Evolutionary conservation across 495 filamentous ascomycete species (phyloP).

Genomic region (Apodospora peruviana): DNA sequence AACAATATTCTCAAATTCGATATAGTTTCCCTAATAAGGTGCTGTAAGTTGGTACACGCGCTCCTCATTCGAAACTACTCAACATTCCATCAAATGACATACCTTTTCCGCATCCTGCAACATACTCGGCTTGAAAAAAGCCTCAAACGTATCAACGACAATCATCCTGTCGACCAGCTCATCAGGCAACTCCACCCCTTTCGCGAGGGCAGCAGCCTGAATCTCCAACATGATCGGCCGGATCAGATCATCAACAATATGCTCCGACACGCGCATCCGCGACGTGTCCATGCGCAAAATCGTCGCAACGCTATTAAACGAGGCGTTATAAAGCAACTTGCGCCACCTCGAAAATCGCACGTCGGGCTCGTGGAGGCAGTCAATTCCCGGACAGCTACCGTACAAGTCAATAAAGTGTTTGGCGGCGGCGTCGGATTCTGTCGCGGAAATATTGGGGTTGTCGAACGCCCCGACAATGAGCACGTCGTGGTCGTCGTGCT

Average conservation of each 20-base stretch:
- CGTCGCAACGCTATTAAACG: slow-evolving; percentile 40
- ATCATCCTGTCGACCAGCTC: slow-evolving; percentile 31
- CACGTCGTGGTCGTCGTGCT: slow-evolving; percentile 36
- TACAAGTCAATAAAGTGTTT: slow-evolving; percentile 38
- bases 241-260: slow-evolving; percentile 15
- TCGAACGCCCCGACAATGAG: slow-evolving; percentile 42
- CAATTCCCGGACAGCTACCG: slow-evolving; percentile 18
- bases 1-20: slow-evolving; percentile 49
- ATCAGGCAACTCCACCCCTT: slow-evolving; percentile 27
- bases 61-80: neutral
- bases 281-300: slow-evolving; percentile 45
- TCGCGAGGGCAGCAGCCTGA: slow-evolving; percentile 8
- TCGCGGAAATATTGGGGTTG: slow-evolving; percentile 17
- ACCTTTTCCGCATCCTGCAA: slow-evolving; percentile 35
- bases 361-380: slow-evolving; percentile 24
- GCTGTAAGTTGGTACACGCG: neutral
- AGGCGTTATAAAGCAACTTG: slow-evolving; percentile 48
- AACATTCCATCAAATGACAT: neutral
- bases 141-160: slow-evolving; percentile 30
- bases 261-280: slow-evolving; percentile 21
- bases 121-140: slow-evolving; percentile 44
- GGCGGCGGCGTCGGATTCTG: slow-evolving; percentile 19
- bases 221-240: slow-evolving; percentile 22
- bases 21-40: slow-evolving; percentile 35
- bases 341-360: slow-evolving; percentile 40